A percentile compares a stretch with the other conserved stretches of the same genome.
Conservation (phyloP, 257 asterid genomes). For the Cordia subcordata region DNA sequence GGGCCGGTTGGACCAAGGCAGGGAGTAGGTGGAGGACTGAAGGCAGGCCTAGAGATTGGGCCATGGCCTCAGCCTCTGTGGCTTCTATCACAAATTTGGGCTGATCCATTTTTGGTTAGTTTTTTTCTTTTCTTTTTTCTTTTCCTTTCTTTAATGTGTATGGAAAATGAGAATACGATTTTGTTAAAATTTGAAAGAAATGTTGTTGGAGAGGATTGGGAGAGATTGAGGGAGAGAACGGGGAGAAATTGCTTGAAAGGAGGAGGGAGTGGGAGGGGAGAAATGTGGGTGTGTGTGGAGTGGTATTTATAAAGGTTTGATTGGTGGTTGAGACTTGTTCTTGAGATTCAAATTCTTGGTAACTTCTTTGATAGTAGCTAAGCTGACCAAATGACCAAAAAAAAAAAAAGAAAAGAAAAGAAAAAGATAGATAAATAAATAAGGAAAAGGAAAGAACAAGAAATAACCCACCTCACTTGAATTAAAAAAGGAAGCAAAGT, state of each 20-base stretch:
- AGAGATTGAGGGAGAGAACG: not conserved
- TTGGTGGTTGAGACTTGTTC: not conserved
- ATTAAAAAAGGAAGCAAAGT: too few species aligned
- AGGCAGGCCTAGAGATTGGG: slow-evolving; percentile 47
- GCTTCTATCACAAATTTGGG: slow-evolving; percentile 63
- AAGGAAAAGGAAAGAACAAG: too few species aligned
- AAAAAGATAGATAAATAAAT: too few species aligned
- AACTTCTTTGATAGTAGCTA: not conserved
- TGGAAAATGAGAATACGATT: not conserved
- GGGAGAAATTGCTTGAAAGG: too few species aligned
- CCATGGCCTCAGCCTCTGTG: slow-evolving; percentile 57
- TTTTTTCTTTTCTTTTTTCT: too few species aligned
- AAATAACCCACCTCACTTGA: too few species aligned
- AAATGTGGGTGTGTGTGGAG: not conserved
- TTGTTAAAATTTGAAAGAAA: too few species aligned
- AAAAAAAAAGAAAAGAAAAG: too few species aligned
- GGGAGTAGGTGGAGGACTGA: slow-evolving; percentile 77
- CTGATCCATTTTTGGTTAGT: slow-evolving; percentile 20
- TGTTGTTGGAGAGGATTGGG: not conserved
- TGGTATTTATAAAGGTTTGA: slow-evolving; percentile 2
- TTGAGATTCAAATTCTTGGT: not conserved
- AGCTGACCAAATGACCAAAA: too few species aligned
- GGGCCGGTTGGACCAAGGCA: slow-evolving; percentile 57
- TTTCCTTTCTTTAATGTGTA: too few species aligned
- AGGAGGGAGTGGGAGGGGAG: not conserved